phyloP scores from a whole-genome alignment of 768 basidiomycete genomes.

The Exsudoporus frostii region DNA sequence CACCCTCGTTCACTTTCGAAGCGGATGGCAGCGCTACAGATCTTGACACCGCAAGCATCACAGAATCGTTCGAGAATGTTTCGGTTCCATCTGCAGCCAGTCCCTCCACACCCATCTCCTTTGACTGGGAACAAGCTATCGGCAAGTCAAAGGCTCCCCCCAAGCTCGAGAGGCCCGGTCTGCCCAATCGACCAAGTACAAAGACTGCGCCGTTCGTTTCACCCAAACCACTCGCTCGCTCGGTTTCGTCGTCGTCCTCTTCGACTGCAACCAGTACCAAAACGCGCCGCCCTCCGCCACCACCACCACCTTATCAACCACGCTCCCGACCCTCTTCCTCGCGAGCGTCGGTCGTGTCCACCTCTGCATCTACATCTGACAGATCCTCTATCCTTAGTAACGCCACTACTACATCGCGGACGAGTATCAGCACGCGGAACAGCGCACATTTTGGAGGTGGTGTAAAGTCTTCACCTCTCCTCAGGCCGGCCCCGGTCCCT shows the following conservation, averaged over 20 bases:
- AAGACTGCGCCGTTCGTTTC: conserved; percentile 18
- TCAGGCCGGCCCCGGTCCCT: conserved; percentile 67
- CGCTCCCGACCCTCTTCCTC: conserved; percentile 34
- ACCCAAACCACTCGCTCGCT: conserved; percentile 31
- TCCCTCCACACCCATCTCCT: conserved; percentile 45
- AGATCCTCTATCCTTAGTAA: conserved; percentile 60
- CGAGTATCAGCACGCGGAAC: conserved; percentile 35
- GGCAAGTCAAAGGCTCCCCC: conserved; percentile 30
- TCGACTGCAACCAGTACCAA: conserved; percentile 36
- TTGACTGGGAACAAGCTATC: conserved; percentile 52
- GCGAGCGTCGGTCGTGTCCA: conserved; percentile 36
- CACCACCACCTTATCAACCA: conserved; percentile 33
- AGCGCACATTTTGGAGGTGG: conserved; percentile 20
- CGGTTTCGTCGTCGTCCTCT: conserved; percentile 36
- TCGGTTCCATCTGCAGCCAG: conserved; percentile 53
- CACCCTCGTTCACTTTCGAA: conserved; percentile 48
- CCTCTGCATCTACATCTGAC: conserved; percentile 50
- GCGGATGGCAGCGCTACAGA: conserved; percentile 36
- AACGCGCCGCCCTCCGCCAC: conserved; percentile 38
- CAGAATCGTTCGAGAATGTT: conserved; percentile 72
- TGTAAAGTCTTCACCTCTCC: conserved; percentile 31
- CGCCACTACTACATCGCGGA: conserved; percentile 38
- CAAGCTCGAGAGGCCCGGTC: conserved; percentile 39
- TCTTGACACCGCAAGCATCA: conserved; percentile 53
- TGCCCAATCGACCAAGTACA: conserved; percentile 44